Conservation (phyloP, 1,284 basidiomycete genomes). For the Austroboletus olivaceoglutinosus region DNA sequence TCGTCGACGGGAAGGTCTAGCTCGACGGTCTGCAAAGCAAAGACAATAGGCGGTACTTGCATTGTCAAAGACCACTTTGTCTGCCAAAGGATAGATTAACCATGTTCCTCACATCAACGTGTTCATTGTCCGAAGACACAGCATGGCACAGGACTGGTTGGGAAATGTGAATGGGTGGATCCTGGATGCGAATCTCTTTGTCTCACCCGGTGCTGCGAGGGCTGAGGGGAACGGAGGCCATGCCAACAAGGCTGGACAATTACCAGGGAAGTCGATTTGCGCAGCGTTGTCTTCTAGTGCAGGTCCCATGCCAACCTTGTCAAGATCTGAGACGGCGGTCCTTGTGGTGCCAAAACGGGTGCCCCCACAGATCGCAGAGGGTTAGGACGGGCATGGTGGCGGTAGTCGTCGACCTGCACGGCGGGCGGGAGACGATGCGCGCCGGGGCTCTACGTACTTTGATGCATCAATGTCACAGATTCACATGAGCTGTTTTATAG, state of each 20-base stretch:
- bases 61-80: slow-evolving; percentile 3
- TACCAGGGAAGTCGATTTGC: slow-evolving; percentile 9
- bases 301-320: not conserved
- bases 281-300: slow-evolving; percentile 1
- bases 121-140: slow-evolving; percentile 4
- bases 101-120: not conserved
- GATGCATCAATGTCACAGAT: slow-evolving; percentile 5
- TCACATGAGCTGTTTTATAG: slow-evolving; percentile 11
- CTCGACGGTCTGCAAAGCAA: slow-evolving; percentile 6
- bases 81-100: not conserved
- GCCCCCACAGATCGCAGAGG: not conserved
- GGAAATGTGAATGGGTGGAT: slow-evolving; percentile 14
- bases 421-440: too few relatives aligned
- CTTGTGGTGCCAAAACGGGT: slow-evolving; percentile 14
- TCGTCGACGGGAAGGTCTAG: not conserved
- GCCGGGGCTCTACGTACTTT: slow-evolving; percentile 2
- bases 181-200: slow-evolving; percentile 20
- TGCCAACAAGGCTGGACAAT: slow-evolving; percentile 23
- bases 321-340: slow-evolving; percentile 5
- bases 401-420: too few relatives aligned
- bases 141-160: slow-evolving; percentile 1
- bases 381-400: too few relatives aligned
- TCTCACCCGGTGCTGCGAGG: slow-evolving; percentile 11
- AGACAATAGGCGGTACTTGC: not conserved
- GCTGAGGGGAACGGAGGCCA: slow-evolving; percentile 19